A percentile compares a stretch with the other conserved stretches of the same genome.
Conservation (phyloP, 106 monocot genomes). For the Dendrobium huoshanense region DNA sequence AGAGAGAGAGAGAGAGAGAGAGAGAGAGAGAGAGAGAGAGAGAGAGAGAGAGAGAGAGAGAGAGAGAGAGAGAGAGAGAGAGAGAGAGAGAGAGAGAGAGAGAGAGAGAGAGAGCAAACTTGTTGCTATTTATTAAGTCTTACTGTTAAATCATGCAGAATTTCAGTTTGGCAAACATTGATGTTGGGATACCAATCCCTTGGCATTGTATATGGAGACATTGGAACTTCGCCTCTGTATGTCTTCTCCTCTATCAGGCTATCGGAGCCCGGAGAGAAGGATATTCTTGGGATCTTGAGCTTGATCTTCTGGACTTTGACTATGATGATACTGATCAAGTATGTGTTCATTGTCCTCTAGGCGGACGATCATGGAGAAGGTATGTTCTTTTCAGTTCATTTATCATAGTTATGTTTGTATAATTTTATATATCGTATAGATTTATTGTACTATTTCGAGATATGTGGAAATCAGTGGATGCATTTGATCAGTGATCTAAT, state of each 20-base stretch:
- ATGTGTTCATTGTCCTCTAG: conserved; percentile 44
- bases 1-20: too few relatives aligned
- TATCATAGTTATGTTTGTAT: not conserved
- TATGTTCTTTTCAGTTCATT: conserved; percentile 1
- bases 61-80: too few relatives aligned
- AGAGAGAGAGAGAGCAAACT: too few relatives aligned
- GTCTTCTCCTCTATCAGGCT: conserved; percentile 45
- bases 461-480: too few relatives aligned
- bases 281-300: conserved; percentile 48
- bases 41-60: too few relatives aligned
- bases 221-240: conserved; percentile 65
- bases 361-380: conserved; percentile 77
- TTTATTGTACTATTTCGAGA: too few relatives aligned
- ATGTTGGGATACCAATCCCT: conserved; percentile 47
- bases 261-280: conserved; percentile 23
- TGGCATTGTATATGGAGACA: conserved; percentile 59
- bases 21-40: conserved; percentile 31
- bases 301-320: conserved; percentile 62
- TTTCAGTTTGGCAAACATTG: conserved; percentile 21
- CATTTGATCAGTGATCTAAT: too few relatives aligned
- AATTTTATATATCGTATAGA: not conserved
- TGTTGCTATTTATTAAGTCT: too few relatives aligned
- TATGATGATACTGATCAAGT: conserved; percentile 35
- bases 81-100: too few relatives aligned
- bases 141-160: conserved; percentile 10